Evolutionary conservation across 2,329 filamentous ascomycete species (phyloP).

Genomic region (Trichoderma sp.): DNA sequence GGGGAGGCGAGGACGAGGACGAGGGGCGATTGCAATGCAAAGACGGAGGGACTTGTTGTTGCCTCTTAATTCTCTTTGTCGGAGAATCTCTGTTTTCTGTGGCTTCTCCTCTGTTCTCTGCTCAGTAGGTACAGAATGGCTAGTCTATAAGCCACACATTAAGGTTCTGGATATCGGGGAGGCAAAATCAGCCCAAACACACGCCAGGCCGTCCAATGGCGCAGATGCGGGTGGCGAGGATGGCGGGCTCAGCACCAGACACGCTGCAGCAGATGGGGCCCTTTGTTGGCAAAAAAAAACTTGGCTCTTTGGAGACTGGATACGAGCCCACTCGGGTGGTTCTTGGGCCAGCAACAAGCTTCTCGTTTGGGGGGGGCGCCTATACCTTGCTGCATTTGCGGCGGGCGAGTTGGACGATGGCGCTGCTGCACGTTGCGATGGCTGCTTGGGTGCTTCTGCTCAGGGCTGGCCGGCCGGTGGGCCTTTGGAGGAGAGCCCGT

Average conservation of each 20-base stretch:
- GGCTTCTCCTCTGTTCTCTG: not conserved
- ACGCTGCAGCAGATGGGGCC: conserved; percentile 1
- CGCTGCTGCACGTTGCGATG: conserved; percentile 31
- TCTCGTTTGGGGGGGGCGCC: not conserved
- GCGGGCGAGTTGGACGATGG: conserved; percentile 29
- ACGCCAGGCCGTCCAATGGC: conserved; percentile 7
- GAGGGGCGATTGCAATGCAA: not conserved
- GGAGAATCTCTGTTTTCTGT: not conserved
- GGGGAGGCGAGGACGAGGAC: not conserved
- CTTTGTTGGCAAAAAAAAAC: conserved; percentile 23
- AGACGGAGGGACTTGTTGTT: not conserved
- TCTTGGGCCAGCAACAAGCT: not conserved
- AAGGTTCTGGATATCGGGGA: conserved; percentile 15
- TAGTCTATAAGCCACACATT: conserved; percentile 12
- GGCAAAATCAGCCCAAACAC: conserved; percentile 16
- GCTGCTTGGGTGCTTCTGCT: conserved; percentile 8
- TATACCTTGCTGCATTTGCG: not conserved
- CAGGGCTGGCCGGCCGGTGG: conserved; percentile 24
- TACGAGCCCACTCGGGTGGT: conserved; percentile 15
- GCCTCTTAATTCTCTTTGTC: not conserved
- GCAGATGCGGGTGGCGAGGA: conserved; percentile 21
- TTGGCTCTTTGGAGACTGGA: conserved; percentile 19
- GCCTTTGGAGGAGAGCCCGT: conserved; percentile 3
- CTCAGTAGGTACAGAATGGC: not conserved
- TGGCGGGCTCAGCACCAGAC: not conserved